A percentile compares a stretch with the other conserved stretches of the same genome.
These are phyloP conservation scores for Ceratopteris richardii DNA, from an alignment of 75 land plant species.

Conservation along the genomic window DNA sequence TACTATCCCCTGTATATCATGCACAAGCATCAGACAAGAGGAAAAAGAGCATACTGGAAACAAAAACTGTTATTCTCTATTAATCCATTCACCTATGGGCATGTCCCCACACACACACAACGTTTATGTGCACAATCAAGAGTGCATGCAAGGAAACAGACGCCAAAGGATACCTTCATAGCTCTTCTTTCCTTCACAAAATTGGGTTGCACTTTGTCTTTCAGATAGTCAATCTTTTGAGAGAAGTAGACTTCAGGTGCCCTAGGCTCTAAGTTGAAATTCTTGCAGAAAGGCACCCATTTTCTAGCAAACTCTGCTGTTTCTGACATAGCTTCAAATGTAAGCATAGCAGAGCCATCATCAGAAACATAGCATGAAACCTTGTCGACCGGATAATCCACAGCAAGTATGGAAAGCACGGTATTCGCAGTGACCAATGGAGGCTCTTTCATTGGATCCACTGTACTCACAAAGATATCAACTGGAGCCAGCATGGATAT, in stretches of 20 bases:
- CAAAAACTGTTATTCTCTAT: no score
- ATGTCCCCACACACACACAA: neutral
- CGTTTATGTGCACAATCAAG: neutral
- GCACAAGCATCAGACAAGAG: no score
- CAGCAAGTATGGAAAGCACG: conserved; percentile 42
- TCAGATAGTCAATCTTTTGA: conserved; percentile 50
- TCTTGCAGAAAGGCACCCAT: conserved; percentile 58
- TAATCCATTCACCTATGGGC: neutral
- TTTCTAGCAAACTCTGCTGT: conserved; percentile 48
- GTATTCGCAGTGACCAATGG: conserved; percentile 47
- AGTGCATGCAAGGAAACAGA: no score
- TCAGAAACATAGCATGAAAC: conserved; percentile 33
- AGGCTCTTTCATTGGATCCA: conserved; percentile 50
- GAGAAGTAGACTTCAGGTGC: conserved; percentile 57
- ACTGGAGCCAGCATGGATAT: conserved; percentile 33
- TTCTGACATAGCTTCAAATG: conserved; percentile 30
- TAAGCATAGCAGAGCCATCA: conserved; percentile 30
- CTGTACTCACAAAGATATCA: conserved; percentile 46
- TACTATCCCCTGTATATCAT: no score
- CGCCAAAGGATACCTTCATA: conserved; percentile 57
- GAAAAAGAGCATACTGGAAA: no score
- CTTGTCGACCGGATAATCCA: conserved; percentile 44
- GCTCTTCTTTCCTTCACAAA: conserved; percentile 44
- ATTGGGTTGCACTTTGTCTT: conserved; percentile 36
- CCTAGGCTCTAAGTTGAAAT: conserved; percentile 36